Evolutionary conservation across 805 yeast species (phyloP).

Genomic region (Ogataea zsoltii): DNA sequence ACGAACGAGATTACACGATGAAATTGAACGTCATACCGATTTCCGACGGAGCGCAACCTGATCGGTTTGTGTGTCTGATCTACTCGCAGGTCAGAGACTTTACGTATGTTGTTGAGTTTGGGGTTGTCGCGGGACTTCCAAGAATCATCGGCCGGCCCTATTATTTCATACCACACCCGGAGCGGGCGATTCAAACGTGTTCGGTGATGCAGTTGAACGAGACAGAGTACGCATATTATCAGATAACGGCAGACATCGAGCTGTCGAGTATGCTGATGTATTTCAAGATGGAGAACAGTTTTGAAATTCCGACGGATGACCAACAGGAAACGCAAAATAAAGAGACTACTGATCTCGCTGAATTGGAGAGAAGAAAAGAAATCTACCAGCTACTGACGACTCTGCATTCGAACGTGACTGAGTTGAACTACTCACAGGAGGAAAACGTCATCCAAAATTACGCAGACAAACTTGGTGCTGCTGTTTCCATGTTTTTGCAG

Average conservation of each 20-base stretch:
- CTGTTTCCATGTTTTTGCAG: conserved; percentile 4
- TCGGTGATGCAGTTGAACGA: conserved; percentile 7
- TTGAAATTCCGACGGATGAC: neutral
- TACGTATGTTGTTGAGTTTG: conserved; percentile 34
- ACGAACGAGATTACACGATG: conserved; percentile 55
- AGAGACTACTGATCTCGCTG: neutral
- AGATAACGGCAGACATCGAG: conserved; percentile 21
- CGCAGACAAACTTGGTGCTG: conserved; percentile 26
- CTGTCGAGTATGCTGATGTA: conserved; percentile 18
- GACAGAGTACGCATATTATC: conserved; percentile 12
- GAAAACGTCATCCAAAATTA: conserved; percentile 26
- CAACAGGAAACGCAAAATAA: neutral
- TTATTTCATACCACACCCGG: conserved; percentile 24
- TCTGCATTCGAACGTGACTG: neutral
- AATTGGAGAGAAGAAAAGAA: neutral
- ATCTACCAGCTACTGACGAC: neutral
- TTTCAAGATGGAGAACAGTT: neutral
- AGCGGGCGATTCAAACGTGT: conserved; percentile 18
- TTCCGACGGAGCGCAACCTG: neutral
- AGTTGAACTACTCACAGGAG: conserved; percentile 6
- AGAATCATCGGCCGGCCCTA: conserved; percentile 26
- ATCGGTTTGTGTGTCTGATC: conserved; percentile 27
- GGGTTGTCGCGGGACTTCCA: conserved; percentile 18
- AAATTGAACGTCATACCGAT: conserved; percentile 35
- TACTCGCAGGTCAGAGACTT: conserved; percentile 32